Evolutionary conservation across 345 rosid genomes (phyloP).

Genomic region (Eucalyptus grandis): DNA sequence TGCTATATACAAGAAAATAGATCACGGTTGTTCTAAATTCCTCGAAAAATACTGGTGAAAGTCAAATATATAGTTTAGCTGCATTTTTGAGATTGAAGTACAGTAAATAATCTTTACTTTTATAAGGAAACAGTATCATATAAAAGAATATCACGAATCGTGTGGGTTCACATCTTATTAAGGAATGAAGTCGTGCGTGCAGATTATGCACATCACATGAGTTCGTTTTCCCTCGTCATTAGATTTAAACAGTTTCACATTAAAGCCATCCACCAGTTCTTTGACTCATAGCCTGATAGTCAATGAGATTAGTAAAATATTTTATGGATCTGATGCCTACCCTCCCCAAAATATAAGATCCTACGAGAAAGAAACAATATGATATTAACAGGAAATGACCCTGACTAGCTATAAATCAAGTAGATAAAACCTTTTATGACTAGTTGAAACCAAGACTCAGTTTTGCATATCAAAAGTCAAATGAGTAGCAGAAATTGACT

Average conservation of each 20-base stretch:
- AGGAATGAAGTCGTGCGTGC: background rate
- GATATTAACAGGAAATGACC: background rate
- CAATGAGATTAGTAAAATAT: background rate
- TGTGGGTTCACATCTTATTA: background rate
- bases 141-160: background rate
- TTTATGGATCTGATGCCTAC: too few relatives aligned
- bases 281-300: background rate
- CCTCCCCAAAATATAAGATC: background rate
- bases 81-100: background rate
- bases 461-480: background rate
- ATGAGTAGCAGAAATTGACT: background rate
- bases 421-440: background rate
- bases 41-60: background rate
- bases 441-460: background rate
- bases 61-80: background rate
- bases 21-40: background rate
- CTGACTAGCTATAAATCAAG: background rate
- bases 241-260: too few relatives aligned
- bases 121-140: background rate
- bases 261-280: background rate
- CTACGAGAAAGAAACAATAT: background rate
- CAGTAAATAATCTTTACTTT: too few relatives aligned
- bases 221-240: background rate
- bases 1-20: background rate
- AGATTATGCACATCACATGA: background rate